phyloP scores from a whole-genome alignment of 805 yeast genomes.

The Nakazawaea holstii region DNA sequence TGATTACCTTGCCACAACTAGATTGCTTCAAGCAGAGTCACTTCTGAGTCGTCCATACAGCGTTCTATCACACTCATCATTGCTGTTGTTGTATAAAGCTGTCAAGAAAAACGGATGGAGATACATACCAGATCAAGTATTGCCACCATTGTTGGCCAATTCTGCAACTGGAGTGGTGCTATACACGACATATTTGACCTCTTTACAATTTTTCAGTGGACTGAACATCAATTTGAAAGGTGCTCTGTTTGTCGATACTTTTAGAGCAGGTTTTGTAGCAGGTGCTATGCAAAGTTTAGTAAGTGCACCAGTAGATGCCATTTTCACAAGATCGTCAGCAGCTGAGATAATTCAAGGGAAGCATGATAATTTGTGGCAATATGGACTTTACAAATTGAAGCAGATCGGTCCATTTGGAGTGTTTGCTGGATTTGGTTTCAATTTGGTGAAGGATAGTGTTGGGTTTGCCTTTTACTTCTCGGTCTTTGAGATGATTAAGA shows the following conservation, averaged over 20 bases:
- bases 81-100: conserved; percentile 70
- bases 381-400: conserved; percentile 60
- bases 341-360: conserved; percentile 66
- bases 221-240: conserved; percentile 17
- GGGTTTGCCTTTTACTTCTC: conserved; percentile 85
- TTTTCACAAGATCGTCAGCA: conserved; percentile 74
- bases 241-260: conserved; percentile 47
- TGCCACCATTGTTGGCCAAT: conserved; percentile 87
- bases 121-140: conserved; percentile 75
- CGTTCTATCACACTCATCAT: conserved; percentile 66
- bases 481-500: conserved; percentile 74
- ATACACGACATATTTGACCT: conserved; percentile 73
- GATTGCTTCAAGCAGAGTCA: conserved; percentile 45
- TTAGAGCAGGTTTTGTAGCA: conserved; percentile 79
- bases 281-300: conserved; percentile 86
- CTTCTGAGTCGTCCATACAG: conserved; percentile 43
- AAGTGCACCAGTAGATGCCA: conserved; percentile 92
- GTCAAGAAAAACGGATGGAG: conserved; percentile 77
- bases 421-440: conserved; percentile 82
- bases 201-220: conserved; percentile 35
- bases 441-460: conserved; percentile 69
- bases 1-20: conserved; percentile 71
- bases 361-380: conserved; percentile 71
- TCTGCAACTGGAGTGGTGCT: conserved; percentile 84
- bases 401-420: conserved; percentile 81